These are phyloP conservation scores for Colletotrichum trifolii DNA, from an alignment of 2,329 filamentous ascomycete species.

Conservation along the genomic window DNA sequence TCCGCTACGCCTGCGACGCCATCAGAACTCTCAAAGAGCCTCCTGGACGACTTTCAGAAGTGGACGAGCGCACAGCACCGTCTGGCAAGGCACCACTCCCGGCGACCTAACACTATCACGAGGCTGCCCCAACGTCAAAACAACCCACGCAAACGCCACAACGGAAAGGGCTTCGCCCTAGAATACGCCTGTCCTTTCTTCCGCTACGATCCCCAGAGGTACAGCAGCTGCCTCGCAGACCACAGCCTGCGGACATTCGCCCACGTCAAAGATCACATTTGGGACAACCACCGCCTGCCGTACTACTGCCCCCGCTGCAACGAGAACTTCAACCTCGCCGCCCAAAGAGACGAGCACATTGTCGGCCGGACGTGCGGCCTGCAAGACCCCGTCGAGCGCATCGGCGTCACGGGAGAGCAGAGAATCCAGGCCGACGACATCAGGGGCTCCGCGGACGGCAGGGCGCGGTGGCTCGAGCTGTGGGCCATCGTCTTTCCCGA, in stretches of 20 bases:
- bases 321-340: neutral
- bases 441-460: too few relatives aligned
- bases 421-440: neutral
- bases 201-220: neutral
- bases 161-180: too few relatives aligned
- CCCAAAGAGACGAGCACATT: conserved; percentile 3
- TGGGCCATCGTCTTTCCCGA: conserved; percentile 41
- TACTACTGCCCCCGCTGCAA: conserved; percentile 12
- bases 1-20: too few relatives aligned
- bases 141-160: neutral
- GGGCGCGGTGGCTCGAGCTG: conserved; percentile 42
- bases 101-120: too few relatives aligned
- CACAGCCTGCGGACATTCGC: neutral
- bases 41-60: too few relatives aligned
- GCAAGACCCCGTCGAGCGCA: conserved; percentile 14
- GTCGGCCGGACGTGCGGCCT: conserved; percentile 22
- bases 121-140: neutral
- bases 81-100: too few relatives aligned
- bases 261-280: conserved; percentile 9
- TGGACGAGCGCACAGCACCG: too few relatives aligned
- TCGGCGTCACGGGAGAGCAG: conserved; percentile 40
- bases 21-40: too few relatives aligned
- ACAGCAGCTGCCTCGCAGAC: neutral
- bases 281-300: neutral
- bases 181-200: conserved; percentile 10